These are phyloP conservation scores for Diutina siamensis DNA, from an alignment of 1,139 yeast genomes.

Conservation along the genomic window DNA sequence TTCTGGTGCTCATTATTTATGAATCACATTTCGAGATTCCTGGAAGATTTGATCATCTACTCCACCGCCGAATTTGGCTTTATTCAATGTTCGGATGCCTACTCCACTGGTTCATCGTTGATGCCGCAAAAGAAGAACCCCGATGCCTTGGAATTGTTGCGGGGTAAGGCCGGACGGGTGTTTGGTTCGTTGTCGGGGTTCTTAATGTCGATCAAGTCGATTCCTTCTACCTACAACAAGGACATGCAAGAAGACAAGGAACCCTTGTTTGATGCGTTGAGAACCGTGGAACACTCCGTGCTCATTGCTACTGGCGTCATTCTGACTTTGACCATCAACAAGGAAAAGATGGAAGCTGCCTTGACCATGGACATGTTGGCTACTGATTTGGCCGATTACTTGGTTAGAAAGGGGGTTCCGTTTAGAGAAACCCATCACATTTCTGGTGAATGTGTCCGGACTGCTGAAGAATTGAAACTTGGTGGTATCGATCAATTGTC, in stretches of 20 bases:
- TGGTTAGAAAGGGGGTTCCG: constrained; percentile 96
- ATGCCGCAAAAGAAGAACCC: constrained; percentile 99
- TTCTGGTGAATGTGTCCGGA: constrained; percentile 92
- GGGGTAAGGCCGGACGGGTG: constrained; percentile 97
- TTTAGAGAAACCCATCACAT: constrained; percentile 98
- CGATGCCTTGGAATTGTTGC: constrained; percentile 82
- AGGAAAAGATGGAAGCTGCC: constrained; percentile 71
- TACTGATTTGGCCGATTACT: constrained; percentile 93
- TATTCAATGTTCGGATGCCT: constrained; percentile 87
- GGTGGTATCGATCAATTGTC: constrained; percentile 75
- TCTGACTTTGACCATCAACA: constrained; percentile 67
- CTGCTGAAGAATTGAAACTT: constrained; percentile 67
- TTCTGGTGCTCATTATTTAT: constrained; percentile 95
- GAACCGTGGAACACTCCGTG: constrained; percentile 87
- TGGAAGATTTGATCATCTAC: constrained; percentile 90
- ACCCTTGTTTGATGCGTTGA: constrained; percentile 83
- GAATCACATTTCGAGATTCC: constrained; percentile 88
- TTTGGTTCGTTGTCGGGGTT: constrained; percentile 93
- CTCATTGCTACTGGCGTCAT: constrained; percentile 93
- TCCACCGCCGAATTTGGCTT: constrained; percentile 97
- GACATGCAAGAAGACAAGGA: constrained; percentile 99
- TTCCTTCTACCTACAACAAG: constrained; percentile 95
- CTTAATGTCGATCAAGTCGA: constrained; percentile 88
- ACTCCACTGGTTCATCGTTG: constrained; percentile 93
- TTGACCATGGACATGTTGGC: constrained; percentile 98